phyloP scores from a whole-genome alignment of 345 rosid genomes.

The Eucalyptus sp. region DNA sequence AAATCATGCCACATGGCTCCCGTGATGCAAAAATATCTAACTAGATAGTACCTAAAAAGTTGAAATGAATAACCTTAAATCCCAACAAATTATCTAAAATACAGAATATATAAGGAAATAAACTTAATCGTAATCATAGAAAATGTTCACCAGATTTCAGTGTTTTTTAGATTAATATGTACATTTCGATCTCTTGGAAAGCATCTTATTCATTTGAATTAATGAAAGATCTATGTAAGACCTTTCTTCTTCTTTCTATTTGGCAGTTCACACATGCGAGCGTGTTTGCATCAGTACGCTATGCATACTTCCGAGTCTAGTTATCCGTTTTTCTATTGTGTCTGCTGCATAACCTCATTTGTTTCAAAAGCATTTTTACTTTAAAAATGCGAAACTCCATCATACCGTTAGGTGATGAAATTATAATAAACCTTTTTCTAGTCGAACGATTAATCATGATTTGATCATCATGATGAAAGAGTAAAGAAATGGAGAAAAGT shows the following conservation, averaged over 20 bases:
- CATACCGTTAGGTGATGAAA: neutral
- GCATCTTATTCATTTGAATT: neutral
- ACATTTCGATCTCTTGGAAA: neutral
- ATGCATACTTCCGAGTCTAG: rapidly evolving
- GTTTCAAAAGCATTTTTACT: neutral
- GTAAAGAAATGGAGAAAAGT: neutral
- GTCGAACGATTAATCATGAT: neutral
- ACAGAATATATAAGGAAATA: neutral
- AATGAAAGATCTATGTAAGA: neutral
- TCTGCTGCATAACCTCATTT: neutral
- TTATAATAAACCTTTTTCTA: neutral
- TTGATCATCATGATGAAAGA: neutral
- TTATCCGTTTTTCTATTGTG: too few relatives aligned
- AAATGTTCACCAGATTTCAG: neutral
- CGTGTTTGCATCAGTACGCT: neutral
- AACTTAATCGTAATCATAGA: neutral
- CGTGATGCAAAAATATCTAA: neutral
- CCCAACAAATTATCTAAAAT: neutral
- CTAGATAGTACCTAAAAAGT: neutral
- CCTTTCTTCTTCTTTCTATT: neutral
- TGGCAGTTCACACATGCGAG: neutral
- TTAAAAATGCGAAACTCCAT: neutral
- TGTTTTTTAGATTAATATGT: neutral
- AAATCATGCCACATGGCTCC: neutral
- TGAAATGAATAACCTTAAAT: neutral